Evolutionary conservation across 139 green algal genomes (phyloP).

Genomic region (Asterochloris erici): DNA sequence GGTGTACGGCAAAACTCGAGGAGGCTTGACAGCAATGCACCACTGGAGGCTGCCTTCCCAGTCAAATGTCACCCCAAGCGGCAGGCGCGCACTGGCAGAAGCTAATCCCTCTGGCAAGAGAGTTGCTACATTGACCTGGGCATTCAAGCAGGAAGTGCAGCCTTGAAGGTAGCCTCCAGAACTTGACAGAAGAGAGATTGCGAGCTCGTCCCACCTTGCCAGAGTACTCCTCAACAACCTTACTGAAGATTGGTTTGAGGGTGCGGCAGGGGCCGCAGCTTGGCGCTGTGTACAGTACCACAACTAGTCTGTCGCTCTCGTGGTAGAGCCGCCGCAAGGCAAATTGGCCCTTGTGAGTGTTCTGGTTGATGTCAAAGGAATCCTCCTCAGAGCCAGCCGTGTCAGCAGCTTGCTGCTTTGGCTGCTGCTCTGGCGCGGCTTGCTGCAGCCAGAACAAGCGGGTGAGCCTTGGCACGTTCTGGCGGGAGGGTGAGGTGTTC

Average conservation of each 20-base stretch:
- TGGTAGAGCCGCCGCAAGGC: conserved; percentile 98
- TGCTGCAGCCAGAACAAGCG: conserved; percentile 6
- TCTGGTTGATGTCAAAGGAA: conserved; percentile 18
- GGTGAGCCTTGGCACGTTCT: neutral
- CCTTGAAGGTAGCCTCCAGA: neutral
- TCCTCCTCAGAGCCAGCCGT: neutral
- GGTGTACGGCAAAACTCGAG: neutral
- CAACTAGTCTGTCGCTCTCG: conserved; percentile 73
- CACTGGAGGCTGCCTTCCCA: neutral
- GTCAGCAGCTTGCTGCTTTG: conserved; percentile 21
- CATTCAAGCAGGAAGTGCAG: neutral
- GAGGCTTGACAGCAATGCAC: neutral
- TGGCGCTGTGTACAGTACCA: conserved; percentile 90
- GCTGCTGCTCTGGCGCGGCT: conserved; percentile 43
- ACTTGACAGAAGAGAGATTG: neutral
- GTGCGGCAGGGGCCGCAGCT: conserved; percentile 79
- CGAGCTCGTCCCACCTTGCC: conserved; percentile 31
- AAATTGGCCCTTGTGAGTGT: conserved; percentile 87
- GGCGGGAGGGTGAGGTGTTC: neutral
- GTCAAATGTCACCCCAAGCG: neutral
- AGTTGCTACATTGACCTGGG: neutral
- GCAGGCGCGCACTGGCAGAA: no score
- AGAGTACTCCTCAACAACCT: conserved; percentile 77
- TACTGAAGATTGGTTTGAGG: conserved; percentile 95
- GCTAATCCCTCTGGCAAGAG: neutral